phyloP scores from a whole-genome alignment of 257 asterid species.

The Solanum clarkiae region DNA sequence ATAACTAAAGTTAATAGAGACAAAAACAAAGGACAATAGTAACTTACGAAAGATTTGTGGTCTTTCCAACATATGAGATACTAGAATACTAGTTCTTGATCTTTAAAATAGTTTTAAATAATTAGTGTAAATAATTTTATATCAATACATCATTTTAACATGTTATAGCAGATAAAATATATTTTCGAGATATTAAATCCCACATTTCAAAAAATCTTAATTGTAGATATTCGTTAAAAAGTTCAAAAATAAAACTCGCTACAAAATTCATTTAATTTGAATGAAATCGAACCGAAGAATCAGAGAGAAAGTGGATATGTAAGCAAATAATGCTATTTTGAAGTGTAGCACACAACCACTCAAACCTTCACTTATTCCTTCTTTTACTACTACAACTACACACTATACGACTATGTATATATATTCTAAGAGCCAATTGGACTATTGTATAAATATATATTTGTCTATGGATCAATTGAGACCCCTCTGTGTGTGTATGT shows the following conservation, averaged over 20 bases:
- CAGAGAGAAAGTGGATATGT: background rate
- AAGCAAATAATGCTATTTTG: conserved; percentile 23
- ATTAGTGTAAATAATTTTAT: no score
- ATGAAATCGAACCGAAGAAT: background rate
- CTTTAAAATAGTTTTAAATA: no score
- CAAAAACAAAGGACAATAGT: background rate
- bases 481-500: background rate
- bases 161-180: no score
- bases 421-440: background rate
- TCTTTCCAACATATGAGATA: no score
- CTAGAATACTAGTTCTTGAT: no score
- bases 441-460: background rate
- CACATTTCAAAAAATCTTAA: no score
- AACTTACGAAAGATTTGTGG: no score
- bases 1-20: background rate
- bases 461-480: background rate
- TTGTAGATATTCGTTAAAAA: no score
- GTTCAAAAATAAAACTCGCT: no score
- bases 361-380: conserved; percentile 33
- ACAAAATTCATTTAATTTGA: background rate
- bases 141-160: no score
- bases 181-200: no score
- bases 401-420: background rate
- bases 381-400: conserved; percentile 38
- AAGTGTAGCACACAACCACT: conserved; percentile 24